Conservation (phyloP, 139 green algal species). For the Auxenochlorella protothecoides region DNA sequence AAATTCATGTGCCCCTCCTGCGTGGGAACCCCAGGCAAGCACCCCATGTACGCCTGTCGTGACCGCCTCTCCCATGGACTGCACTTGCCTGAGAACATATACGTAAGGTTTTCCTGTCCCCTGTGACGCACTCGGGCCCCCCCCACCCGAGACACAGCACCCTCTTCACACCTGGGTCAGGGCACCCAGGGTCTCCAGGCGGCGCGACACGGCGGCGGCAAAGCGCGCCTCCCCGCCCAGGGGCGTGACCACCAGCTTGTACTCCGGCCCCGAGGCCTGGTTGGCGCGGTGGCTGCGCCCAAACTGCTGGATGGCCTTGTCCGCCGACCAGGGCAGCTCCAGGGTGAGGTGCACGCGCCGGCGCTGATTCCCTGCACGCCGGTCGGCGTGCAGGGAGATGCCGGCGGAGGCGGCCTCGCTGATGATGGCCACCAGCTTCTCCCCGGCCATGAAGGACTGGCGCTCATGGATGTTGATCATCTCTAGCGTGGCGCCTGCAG, state of each 20-base stretch:
- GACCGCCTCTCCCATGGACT: no score
- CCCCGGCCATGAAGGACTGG: constrained; percentile 55
- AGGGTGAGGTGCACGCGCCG: constrained; percentile 74
- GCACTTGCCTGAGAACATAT: no score
- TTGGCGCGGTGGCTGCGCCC: constrained; percentile 40
- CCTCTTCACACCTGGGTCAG: constrained; percentile 43
- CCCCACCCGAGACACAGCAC: no score
- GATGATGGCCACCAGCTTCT: constrained; percentile 86
- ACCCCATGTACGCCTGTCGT: no score
- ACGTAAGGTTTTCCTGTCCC: no score
- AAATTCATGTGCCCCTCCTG: no score
- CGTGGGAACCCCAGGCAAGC: no score
- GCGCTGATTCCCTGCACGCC: constrained; percentile 33
- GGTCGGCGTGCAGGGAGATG: constrained; percentile 56
- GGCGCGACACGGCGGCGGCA: constrained; percentile 62
- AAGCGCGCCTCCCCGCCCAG: constrained; percentile 82
- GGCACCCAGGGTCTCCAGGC: constrained; percentile 74
- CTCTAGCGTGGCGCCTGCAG: constrained; percentile 32
- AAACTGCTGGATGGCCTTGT: constrained; percentile 89
- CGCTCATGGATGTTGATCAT: constrained; percentile 64
- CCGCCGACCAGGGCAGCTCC: constrained; percentile 67
- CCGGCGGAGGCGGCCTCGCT: constrained; percentile 55
- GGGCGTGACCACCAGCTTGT: constrained; percentile 61
- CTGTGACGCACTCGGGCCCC: neutral
- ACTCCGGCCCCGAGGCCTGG: constrained; percentile 36